Base-by-base conservation (phyloP, 1,284 basidiomycete species). In the Inonotus hispidus region DNA sequence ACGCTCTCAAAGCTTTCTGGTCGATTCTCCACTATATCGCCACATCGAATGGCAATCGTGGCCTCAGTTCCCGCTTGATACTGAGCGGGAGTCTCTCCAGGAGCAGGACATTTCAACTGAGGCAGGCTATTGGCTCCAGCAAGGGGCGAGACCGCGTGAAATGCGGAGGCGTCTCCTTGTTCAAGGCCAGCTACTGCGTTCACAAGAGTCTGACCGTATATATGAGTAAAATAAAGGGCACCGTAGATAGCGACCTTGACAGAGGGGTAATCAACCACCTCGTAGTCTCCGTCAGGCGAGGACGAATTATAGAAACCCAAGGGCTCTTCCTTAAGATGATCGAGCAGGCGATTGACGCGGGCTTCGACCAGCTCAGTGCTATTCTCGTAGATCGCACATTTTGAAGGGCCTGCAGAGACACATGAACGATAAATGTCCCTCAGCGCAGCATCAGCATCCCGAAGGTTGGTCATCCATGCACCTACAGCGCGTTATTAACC, bases 401-500 rank as follows among this genome's bases (percentile, higher is more conserved):
- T 41, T 2, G 32, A 19, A 2, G 65, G 66, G 6, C 67, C 67
- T 1, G 65, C 67, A 7, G 60, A 56, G 21, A 65, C 65, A 52
- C 68, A 69, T 11, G 59, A 54, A n/a, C 66, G 43, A 55, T 59
- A 65, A 35, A 68, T 56, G 14, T 58, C 29, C 29, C 25, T 23
- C 5, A 66, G 27, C 1, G 27, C 66, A 2, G 19, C 46, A 37
- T 69, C 68, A 10, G 67, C 65, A 43, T 67, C 64, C n/a, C 59
- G 57, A 7, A 68, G 61, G 43, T 66, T 66, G 37, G 63, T 64
- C 4, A 60, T 49, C 63, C 64, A 68, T 16, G 29, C 35, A 14
- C 50, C 66, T 66, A 38, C 16, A 23, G 14, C n/a, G 46, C 6
- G 5, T 35, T 21, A 19, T 53, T n/a, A 35, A 11, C 16, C 27